Evolutionary conservation across 345 rosid species (phyloP).

Genomic region (Brassica incana): DNA sequence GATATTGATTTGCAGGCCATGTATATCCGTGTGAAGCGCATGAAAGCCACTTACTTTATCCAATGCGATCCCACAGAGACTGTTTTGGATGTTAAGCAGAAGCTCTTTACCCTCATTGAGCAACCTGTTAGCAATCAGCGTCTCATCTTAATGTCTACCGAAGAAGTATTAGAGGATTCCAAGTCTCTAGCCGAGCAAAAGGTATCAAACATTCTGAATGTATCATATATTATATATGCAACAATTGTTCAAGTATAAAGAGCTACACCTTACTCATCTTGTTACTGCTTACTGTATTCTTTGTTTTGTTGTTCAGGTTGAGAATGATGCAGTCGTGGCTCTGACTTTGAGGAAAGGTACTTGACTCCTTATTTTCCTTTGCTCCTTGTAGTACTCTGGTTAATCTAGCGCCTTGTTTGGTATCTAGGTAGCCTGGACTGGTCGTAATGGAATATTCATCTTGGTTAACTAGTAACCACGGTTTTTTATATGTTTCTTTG

Average conservation of each 20-base stretch:
- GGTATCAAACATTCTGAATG: slow-evolving; percentile 38
- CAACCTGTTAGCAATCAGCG: slow-evolving; percentile 70
- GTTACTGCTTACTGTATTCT: background rate
- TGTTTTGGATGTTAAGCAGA: slow-evolving; percentile 67
- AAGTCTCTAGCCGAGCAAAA: slow-evolving; percentile 82
- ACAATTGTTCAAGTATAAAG: background rate
- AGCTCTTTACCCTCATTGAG: slow-evolving; percentile 62
- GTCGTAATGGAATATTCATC: slow-evolving; percentile 3
- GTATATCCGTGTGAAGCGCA: slow-evolving; percentile 90
- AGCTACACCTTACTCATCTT: background rate
- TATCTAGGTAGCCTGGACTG: background rate
- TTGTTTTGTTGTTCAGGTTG: slow-evolving; percentile 61
- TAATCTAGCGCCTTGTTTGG: background rate
- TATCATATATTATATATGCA: background rate
- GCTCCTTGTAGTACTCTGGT: slow-evolving; percentile 5
- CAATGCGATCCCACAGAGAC: slow-evolving; percentile 89
- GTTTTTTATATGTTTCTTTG: background rate
- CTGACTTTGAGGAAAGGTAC: slow-evolving; percentile 85
- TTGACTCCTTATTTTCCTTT: slow-evolving; percentile 21
- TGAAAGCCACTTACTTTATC: slow-evolving; percentile 82
- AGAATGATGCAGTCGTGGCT: slow-evolving; percentile 93
- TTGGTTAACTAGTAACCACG: slow-evolving; percentile 3
- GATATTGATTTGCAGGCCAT: slow-evolving; percentile 55
- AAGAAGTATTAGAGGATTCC: slow-evolving; percentile 69
- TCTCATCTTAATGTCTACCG: slow-evolving; percentile 57